Evolutionary conservation across 345 rosid genomes (phyloP).

Genomic region (Lumnitzera racemosa): DNA sequence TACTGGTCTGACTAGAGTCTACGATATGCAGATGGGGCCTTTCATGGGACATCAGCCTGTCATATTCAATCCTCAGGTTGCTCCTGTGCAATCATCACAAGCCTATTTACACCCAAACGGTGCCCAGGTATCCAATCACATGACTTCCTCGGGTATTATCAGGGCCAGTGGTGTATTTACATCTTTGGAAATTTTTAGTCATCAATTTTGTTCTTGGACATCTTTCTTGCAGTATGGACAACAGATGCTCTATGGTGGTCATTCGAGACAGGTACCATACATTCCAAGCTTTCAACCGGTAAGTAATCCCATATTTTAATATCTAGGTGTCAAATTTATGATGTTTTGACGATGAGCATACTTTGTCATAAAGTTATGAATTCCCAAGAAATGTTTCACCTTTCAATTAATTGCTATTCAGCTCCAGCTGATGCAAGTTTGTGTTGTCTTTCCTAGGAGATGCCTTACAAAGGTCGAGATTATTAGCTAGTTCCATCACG

Average conservation of each 20-base stretch:
- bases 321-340: background rate
- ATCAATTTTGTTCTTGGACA: constrained; percentile 2
- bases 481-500: constrained; percentile 18
- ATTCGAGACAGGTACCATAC: constrained; percentile 56
- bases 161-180: background rate
- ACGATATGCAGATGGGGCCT: constrained; percentile 49
- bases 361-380: background rate
- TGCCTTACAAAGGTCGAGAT: constrained; percentile 62
- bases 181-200: background rate
- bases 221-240: constrained; percentile 50
- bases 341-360: background rate
- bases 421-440: background rate
- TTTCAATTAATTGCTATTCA: no score
- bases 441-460: constrained; percentile 36
- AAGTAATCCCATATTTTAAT: constrained; percentile 14
- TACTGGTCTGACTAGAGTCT: background rate
- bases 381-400: background rate
- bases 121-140: constrained; percentile 46
- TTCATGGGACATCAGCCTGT: constrained; percentile 67
- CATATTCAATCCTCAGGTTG: constrained; percentile 46
- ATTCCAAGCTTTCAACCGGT: constrained; percentile 67
- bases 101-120: constrained; percentile 69
- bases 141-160: background rate
- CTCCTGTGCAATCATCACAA: constrained; percentile 49
- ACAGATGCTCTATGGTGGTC: constrained; percentile 48